phyloP scores from a whole-genome alignment of 2,329 filamentous ascomycete genomes.

The Pezicula radicicola region DNA sequence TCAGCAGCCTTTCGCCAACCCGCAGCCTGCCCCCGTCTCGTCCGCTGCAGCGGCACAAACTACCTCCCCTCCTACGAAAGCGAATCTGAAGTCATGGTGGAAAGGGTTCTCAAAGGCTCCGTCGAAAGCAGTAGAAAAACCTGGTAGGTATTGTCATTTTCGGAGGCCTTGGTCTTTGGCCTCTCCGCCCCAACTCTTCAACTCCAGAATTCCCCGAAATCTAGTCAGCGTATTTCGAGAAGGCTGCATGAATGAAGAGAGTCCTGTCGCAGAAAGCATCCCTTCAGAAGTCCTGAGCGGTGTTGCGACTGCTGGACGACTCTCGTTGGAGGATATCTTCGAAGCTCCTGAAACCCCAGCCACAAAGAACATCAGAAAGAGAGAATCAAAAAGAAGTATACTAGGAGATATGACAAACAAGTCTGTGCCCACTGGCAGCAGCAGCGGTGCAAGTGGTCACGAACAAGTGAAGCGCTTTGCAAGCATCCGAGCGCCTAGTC shows the following conservation, averaged over 20 bases:
- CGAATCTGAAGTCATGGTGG: conserved; percentile 96
- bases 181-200: conserved; percentile 1
- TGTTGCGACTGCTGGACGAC: background rate
- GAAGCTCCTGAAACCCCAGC: background rate
- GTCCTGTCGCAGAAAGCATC: background rate
- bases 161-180: background rate
- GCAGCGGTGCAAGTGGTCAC: background rate
- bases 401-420: background rate
- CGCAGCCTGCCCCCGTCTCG: conserved; percentile 23
- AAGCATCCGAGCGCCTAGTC: no score
- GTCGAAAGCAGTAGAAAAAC: conserved; percentile 51
- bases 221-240: background rate
- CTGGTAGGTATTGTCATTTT: conserved; percentile 41
- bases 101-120: conserved; percentile 78
- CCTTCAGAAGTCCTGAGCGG: background rate
- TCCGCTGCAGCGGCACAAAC: conserved; percentile 24
- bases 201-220: background rate
- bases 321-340: background rate
- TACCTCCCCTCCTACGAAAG: conserved; percentile 75
- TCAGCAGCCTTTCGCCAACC: conserved; percentile 22
- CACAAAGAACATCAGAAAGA: background rate
- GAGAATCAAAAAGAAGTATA: background rate
- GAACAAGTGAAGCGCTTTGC: no score
- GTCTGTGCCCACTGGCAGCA: background rate
- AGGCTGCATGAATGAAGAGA: background rate